These are phyloP conservation scores for Haemoproteus tartakovskyi DNA, from an alignment of 169 alveolate genomes.

Conservation along the genomic window DNA sequence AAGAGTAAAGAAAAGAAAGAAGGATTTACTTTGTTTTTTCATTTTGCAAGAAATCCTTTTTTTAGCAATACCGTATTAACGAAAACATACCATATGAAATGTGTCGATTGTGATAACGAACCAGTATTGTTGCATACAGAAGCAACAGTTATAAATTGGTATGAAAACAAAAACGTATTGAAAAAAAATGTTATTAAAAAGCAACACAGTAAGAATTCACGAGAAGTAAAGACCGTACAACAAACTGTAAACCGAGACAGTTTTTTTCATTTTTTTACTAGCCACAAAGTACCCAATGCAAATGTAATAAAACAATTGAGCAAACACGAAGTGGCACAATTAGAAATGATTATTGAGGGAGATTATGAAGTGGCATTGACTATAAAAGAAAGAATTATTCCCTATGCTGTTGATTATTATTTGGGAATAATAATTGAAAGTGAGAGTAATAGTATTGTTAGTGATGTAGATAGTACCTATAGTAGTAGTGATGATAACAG, in stretches of 20 bases:
- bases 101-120: conserved; percentile 79
- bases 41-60: conserved; percentile 77
- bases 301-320: conserved; percentile 53
- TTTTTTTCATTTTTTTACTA: conserved; percentile 79
- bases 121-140: conserved; percentile 81
- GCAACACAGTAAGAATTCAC: conserved; percentile 76
- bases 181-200: conserved; percentile 75
- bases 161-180: conserved; percentile 76
- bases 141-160: conserved; percentile 80
- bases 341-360: conserved; percentile 81
- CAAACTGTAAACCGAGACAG: conserved; percentile 78
- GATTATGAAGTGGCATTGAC: conserved; percentile 81
- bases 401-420: conserved; percentile 80
- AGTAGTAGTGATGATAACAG: conserved; percentile 61
- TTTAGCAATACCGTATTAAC: conserved; percentile 75
- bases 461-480: conserved; percentile 62
- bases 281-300: conserved; percentile 55
- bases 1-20: conserved; percentile 78
- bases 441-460: conserved; percentile 58
- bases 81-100: conserved; percentile 80
- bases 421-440: conserved; percentile 73
- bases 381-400: conserved; percentile 78
- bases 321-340: conserved; percentile 75
- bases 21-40: conserved; percentile 74
- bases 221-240: conserved; percentile 76